A percentile compares a stretch with the other conserved stretches of the same genome.
These are phyloP conservation scores for Populus tremula DNA, from an alignment of 345 rosid genomes.

Conservation along the genomic window DNA sequence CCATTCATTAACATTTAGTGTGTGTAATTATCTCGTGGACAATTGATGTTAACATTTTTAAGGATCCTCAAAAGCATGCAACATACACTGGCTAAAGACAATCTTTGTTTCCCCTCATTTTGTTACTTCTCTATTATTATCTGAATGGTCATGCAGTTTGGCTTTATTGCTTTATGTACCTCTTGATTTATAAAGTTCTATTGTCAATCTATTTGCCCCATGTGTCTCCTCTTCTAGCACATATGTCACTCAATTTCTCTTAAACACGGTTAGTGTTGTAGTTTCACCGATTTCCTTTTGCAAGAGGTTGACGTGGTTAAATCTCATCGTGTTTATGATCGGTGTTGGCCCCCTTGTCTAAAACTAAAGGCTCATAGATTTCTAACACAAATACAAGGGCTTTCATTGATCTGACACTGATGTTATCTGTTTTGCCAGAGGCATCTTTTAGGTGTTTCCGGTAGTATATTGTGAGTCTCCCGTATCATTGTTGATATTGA, in stretches of 20 bases:
- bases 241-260: not conserved
- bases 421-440: not conserved
- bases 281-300: not conserved
- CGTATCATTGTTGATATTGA: no score
- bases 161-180: not conserved
- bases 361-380: not conserved
- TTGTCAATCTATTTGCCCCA: not conserved
- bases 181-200: not conserved
- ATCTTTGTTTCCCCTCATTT: constrained; percentile 15
- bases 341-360: not conserved
- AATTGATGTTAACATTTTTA: not conserved
- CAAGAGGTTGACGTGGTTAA: not conserved
- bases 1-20: constrained; percentile 22
- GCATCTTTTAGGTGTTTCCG: not conserved
- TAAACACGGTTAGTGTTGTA: not conserved
- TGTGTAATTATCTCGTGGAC: not conserved
- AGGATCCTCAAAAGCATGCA: constrained; percentile 17
- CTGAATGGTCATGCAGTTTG: not conserved
- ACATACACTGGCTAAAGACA: constrained; percentile 22
- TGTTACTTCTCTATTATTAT: not conserved
- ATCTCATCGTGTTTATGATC: not conserved
- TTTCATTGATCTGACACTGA: not conserved
- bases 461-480: not conserved
- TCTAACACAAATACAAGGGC: not conserved
- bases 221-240: not conserved